Evolutionary conservation across 768 basidiomycete species (phyloP).

Genomic region (Boletellus ananas): DNA sequence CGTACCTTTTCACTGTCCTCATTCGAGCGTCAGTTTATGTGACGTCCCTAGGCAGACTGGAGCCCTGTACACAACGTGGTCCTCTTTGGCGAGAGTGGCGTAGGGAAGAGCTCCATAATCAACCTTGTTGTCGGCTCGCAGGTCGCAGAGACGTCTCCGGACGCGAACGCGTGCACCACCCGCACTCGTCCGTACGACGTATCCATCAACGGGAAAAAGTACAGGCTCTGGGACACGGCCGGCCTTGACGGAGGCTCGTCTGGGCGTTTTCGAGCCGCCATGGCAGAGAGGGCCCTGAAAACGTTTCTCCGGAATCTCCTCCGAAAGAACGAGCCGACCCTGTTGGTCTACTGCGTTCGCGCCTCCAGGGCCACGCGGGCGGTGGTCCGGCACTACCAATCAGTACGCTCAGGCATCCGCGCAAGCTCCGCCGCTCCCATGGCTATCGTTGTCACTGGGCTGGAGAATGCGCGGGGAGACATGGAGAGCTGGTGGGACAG

Average conservation of each 20-base stretch:
- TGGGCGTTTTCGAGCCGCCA: slow-evolving; percentile 21
- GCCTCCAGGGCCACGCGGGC: slow-evolving; percentile 38
- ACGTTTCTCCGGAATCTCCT: slow-evolving; percentile 32
- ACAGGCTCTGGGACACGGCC: slow-evolving; percentile 32
- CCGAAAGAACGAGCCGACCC: slow-evolving; percentile 32
- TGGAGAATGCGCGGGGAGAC: slow-evolving; percentile 31
- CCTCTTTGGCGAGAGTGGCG: slow-evolving; percentile 44
- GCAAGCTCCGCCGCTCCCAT: slow-evolving; percentile 30
- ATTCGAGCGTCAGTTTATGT: slow-evolving; percentile 1
- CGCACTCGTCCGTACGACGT: slow-evolving; percentile 24
- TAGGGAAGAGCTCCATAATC: slow-evolving; percentile 42
- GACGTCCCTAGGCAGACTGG: slow-evolving; percentile 1
- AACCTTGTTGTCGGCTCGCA: slow-evolving; percentile 35
- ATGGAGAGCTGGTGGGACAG: slow-evolving; percentile 37
- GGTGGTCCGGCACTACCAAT: slow-evolving; percentile 36
- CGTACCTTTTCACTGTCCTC: slow-evolving; percentile 3
- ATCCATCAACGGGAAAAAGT: slow-evolving; percentile 15
- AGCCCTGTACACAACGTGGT: slow-evolving; percentile 31
- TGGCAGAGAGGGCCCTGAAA: slow-evolving; percentile 27
- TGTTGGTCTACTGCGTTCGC: slow-evolving; percentile 41
- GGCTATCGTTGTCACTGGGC: slow-evolving; percentile 37
- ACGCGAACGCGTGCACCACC: slow-evolving; percentile 37
- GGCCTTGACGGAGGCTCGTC: slow-evolving; percentile 34
- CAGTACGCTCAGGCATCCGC: slow-evolving; percentile 31
- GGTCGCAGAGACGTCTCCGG: slow-evolving; percentile 30